Base-by-base conservation (phyloP, 192 early-diverging fungal genomes). In the Backusella psychrophila region DNA sequence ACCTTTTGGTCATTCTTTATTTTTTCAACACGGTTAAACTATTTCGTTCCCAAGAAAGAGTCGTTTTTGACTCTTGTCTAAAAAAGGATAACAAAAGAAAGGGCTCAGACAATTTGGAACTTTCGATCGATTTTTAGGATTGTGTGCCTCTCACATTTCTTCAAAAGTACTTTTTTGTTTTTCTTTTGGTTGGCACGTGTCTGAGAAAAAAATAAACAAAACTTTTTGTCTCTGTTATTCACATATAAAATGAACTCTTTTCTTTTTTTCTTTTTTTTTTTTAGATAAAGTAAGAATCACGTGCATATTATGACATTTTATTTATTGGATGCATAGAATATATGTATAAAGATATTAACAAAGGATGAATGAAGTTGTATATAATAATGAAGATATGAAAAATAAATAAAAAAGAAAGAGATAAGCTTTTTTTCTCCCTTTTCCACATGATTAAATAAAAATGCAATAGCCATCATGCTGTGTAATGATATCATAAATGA, bases 81-180 rank as follows among this genome's bases (percentile, higher is more conserved):
- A 63, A 63, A 63, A 63, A 63, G 56, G 56, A 29, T 29, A 63
- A 63, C 56, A 63, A 63, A 63, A 23, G 56, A 63, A 29, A 63
- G 56, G 56, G 56, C 56, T 63, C 56, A 63, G 56, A 29, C 23
- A 63, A 63, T 26, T 56, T 56, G 21, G 53, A 56, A 21, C 26
- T 56, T 56, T 63, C 56, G 56, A 63, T 63, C 56, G 56, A 63
- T 63, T 63, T 44, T 63, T 63, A 23, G 56, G 26, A 29, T 63
- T 63, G 56, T 63, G 56, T 63, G 56, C 56, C 56, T 23, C 8
- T 63, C 56, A 63, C 56, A 63, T 63, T 63, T 63, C 56, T 63
- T 63, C 56, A 63, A 63, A 63, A 63, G 56, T 63, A 23, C 53
- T 26, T 59, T 59, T 59, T 59, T 59, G 8, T 59, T 59, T 59